A percentile compares a stretch with the other conserved stretches of the same genome.
Evolutionary conservation across 179 eudicot species (phyloP).

Genomic region (Silene noctiflora): DNA sequence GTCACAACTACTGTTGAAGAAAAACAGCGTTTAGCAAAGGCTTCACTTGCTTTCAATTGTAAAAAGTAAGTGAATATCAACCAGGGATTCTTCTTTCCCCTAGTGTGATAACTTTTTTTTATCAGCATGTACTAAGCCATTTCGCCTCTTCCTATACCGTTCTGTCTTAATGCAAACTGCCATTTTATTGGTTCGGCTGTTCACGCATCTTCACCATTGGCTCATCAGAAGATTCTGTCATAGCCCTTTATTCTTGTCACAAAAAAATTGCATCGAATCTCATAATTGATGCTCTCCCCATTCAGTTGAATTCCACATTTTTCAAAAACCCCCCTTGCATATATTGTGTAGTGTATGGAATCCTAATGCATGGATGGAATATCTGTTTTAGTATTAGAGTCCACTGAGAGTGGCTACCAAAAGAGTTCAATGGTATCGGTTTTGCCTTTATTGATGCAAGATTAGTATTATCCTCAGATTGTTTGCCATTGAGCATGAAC

Average conservation of each 20-base stretch:
- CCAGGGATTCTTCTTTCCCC: conserved; percentile 2
- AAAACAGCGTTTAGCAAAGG: conserved; percentile 77
- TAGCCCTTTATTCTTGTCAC: neutral
- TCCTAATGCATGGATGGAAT: neutral
- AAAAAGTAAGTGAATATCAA: conserved; percentile 54
- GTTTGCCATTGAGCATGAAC: neutral
- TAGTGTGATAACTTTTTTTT: neutral
- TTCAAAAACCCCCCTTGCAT: neutral
- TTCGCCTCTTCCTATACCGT: neutral
- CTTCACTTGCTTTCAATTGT: conserved; percentile 88
- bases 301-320: neutral
- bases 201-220: neutral
- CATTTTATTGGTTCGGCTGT: neutral
- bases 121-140: neutral
- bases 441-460: neutral
- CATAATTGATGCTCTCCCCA: neutral
- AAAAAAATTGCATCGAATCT: neutral
- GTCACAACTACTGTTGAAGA: conserved; percentile 73
- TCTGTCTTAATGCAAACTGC: neutral
- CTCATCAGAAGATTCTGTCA: neutral
- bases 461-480: conserved; percentile 5
- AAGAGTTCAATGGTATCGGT: neutral
- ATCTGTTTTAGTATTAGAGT: neutral
- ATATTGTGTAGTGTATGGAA: too few species aligned
- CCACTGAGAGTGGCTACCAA: neutral